Conservation (phyloP, 257 asterid species). For the Cynanchum wilfordii region DNA sequence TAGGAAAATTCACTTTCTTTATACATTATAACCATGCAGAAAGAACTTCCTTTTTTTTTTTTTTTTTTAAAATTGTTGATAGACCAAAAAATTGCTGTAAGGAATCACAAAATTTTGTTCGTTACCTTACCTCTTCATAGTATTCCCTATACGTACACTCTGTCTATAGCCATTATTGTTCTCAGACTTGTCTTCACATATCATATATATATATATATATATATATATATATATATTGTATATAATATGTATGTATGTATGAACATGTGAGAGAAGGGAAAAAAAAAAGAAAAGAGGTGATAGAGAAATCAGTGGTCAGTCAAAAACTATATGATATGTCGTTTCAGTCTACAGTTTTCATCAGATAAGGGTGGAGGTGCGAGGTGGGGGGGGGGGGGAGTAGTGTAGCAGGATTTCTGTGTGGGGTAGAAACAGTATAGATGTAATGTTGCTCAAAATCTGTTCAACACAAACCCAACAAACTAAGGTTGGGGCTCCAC, state of each 20-base stretch:
- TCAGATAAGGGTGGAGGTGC: conserved; percentile 5
- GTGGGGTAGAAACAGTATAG: conserved; percentile 6
- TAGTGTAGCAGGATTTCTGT: conserved; percentile 10
- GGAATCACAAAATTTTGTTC: conserved; percentile 8
- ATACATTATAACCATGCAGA: background rate
- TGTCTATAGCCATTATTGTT: conserved; percentile 30
- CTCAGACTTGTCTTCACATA: conserved; percentile 11
- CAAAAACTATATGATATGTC: conserved; percentile 45
- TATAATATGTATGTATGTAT: no score
- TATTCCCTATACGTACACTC: conserved; percentile 36
- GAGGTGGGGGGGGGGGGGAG: no score
- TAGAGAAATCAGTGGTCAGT: conserved; percentile 16
- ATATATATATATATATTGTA: no score
- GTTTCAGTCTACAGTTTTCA: conserved; percentile 39
- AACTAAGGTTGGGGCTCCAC: conserved; percentile 5
- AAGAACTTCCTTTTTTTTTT: no score
- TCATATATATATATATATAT: background rate
- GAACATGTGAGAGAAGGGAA: background rate
- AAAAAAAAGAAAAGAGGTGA: background rate
- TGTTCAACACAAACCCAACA: background rate
- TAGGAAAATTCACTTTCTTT: background rate
- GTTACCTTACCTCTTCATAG: conserved; percentile 17
- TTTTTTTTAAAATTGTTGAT: background rate
- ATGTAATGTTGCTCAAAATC: conserved; percentile 1
- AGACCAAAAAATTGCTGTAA: conserved; percentile 17